These are phyloP conservation scores for Petasospora fabianii DNA, from an alignment of 1,139 yeast genomes.

Conservation along the genomic window DNA sequence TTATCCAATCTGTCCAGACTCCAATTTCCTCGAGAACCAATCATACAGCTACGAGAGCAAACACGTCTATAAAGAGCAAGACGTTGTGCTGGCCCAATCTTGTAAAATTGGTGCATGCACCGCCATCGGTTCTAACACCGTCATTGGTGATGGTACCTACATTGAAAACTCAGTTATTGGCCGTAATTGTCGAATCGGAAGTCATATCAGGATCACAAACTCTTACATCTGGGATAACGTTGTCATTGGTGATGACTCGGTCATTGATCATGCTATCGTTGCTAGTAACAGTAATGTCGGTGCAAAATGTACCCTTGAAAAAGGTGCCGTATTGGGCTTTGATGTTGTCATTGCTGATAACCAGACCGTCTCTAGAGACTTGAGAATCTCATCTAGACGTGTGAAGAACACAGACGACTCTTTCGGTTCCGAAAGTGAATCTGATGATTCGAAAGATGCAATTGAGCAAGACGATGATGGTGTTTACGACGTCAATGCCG, in stretches of 20 bases:
- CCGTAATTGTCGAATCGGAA: slow-evolving; percentile 78
- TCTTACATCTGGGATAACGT: slow-evolving; percentile 88
- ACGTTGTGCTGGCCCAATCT: slow-evolving; percentile 87
- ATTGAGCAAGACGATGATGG: slow-evolving; percentile 12
- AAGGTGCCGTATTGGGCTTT: slow-evolving; percentile 82
- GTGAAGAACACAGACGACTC: slow-evolving; percentile 28
- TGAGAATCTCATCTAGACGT: slow-evolving; percentile 48
- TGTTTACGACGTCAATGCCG: slow-evolving; percentile 7
- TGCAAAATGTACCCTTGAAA: slow-evolving; percentile 44
- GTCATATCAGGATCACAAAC: slow-evolving; percentile 63
- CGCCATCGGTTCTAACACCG: slow-evolving; percentile 71
- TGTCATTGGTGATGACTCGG: slow-evolving; percentile 60
- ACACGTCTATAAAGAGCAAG: slow-evolving; percentile 80
- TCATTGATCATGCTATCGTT: slow-evolving; percentile 59
- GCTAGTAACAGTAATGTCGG: slow-evolving; percentile 62
- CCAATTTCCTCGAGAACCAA: slow-evolving; percentile 67
- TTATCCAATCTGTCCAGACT: slow-evolving; percentile 87
- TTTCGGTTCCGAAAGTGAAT: slow-evolving; percentile 29
- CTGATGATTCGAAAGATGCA: slow-evolving; percentile 26
- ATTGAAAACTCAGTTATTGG: slow-evolving; percentile 77
- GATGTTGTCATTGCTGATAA: slow-evolving; percentile 60
- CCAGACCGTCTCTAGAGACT: slow-evolving; percentile 43
- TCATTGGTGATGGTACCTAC: slow-evolving; percentile 52
- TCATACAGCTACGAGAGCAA: slow-evolving; percentile 76
- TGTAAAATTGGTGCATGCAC: slow-evolving; percentile 76